Evolutionary conservation across 1,284 basidiomycete species (phyloP), one percentile per base, ranked within the genome.

Genomic region (Cystobasidium sp.): DNA sequence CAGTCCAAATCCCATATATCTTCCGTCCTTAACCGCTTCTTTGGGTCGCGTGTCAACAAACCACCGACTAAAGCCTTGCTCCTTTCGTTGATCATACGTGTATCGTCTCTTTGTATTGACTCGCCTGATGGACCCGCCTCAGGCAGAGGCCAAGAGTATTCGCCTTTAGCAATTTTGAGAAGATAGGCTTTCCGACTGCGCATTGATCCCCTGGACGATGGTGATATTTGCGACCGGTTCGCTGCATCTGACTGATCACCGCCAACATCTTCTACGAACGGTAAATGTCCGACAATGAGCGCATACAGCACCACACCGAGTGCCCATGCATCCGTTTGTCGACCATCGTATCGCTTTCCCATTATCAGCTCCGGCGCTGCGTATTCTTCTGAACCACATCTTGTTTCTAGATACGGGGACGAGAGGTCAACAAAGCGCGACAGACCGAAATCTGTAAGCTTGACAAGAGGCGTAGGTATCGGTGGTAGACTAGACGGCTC

Each of bases 341-440:
- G 86, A 0, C 91, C 92, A 82, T 97, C 93, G 82, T 97, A 96
- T 59, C 85, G 81, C 72, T 86, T 86, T 22, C 87, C 88, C 82
- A 91, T 89, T 75, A 96, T 90, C 56, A 97, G 88, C 81, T 97
- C 93, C 0, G 93, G 94, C 7, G 93, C 93, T 0, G 93, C 93
- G 81, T 95, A 96, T 9, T 91, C 91, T 81, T 97, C 94, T 31
- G 89, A 91, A 3, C 94, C 94, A 81, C 94, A 97, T 0, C 93
- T 88, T 0, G 93, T 96, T 18, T 87, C 86, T n/a, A 96, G 85
- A 37, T 89, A 82, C 0, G 92, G 92, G 1, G 86, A 83, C 6
- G 85, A 84, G 0, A 88, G 87, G 75, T 90, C 88, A 77, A 96
- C 89, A 82, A 94, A 94, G 22, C 93, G 88, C 31, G 92, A 90